These are phyloP conservation scores for Agaricus sinodeliciosus DNA, from an alignment of 768 basidiomycete species.

Conservation along the genomic window DNA sequence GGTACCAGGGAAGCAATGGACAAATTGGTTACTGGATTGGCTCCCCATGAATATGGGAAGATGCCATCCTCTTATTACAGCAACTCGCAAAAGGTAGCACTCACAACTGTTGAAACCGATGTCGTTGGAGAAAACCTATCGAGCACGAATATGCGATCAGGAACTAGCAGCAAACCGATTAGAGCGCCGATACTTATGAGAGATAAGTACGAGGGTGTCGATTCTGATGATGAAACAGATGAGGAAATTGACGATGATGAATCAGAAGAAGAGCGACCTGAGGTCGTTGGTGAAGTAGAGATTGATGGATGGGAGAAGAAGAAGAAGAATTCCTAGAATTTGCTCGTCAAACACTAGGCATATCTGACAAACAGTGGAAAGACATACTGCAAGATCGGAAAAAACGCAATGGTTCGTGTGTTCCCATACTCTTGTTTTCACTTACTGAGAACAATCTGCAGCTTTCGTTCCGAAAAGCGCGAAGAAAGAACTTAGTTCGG, in stretches of 20 bases:
- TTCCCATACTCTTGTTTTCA: conserved; percentile 8
- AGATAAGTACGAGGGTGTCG: conserved; percentile 83
- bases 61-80: conserved; percentile 69
- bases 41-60: conserved; percentile 81
- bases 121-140: conserved; percentile 23
- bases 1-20: conserved; percentile 46
- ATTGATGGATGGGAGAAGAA: conserved; percentile 90
- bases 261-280: conserved; percentile 76
- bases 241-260: conserved; percentile 55
- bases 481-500: conserved; percentile 12
- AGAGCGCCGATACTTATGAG: conserved; percentile 77
- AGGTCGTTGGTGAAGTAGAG: conserved; percentile 78
- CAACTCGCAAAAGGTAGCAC: conserved; percentile 64
- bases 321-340: conserved; percentile 95
- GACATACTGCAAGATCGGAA: conserved; percentile 78
- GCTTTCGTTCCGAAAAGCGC: conserved; percentile 54
- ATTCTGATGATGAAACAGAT: conserved; percentile 86
- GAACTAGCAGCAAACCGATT: conserved; percentile 36
- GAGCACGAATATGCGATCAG: conserved; percentile 4
- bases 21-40: conserved; percentile 73
- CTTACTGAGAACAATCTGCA: conserved; percentile 17
- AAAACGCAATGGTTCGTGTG: conserved; percentile 67
- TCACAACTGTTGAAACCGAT: conserved; percentile 37
- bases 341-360: conserved; percentile 85
- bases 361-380: conserved; percentile 83